Evolutionary conservation across 257 asterid species (phyloP).

Genomic region (Capsicum baccatum): DNA sequence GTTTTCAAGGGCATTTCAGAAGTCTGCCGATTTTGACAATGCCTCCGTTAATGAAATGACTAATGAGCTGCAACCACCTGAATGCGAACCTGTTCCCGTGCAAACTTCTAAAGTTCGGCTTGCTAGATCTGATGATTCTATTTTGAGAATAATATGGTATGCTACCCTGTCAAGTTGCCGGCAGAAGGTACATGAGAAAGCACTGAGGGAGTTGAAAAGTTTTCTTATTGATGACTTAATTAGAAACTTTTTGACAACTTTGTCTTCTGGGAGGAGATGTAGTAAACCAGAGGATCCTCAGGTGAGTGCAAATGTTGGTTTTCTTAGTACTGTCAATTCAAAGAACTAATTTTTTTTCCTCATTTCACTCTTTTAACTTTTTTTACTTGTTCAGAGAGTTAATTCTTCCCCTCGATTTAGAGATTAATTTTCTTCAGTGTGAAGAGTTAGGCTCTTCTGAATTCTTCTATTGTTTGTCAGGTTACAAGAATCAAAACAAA

Average conservation of each 20-base stretch:
- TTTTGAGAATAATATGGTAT: slow-evolving; percentile 52
- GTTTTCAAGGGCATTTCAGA: slow-evolving; percentile 54
- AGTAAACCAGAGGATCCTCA: slow-evolving; percentile 37
- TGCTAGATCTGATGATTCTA: slow-evolving; percentile 43
- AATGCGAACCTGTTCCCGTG: slow-evolving; percentile 49
- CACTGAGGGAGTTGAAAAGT: slow-evolving; percentile 57
- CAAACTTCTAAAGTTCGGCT: slow-evolving; percentile 40
- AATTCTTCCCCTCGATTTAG: not conserved
- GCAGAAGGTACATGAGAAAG: slow-evolving; percentile 61
- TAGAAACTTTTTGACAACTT: slow-evolving; percentile 42
- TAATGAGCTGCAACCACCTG: slow-evolving; percentile 68
- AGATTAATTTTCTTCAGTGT: slow-evolving; percentile 32
- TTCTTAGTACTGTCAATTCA: slow-evolving; percentile 17
- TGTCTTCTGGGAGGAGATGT: slow-evolving; percentile 42
- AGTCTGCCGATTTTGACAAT: slow-evolving; percentile 52
- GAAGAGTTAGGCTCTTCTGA: slow-evolving; percentile 25
- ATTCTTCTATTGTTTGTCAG: slow-evolving; percentile 40
- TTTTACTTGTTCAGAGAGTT: not conserved
- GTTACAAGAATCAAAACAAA: slow-evolving; percentile 36
- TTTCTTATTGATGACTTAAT: slow-evolving; percentile 53
- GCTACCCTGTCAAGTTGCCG: slow-evolving; percentile 68
- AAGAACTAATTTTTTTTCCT: not conserved
- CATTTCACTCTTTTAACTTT: not conserved
- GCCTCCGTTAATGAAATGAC: slow-evolving; percentile 39
- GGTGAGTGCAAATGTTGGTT: slow-evolving; percentile 45